These are phyloP conservation scores for Sordariomycetes sp. DNA, from an alignment of 2,329 filamentous ascomycete species.

Conservation along the genomic window DNA sequence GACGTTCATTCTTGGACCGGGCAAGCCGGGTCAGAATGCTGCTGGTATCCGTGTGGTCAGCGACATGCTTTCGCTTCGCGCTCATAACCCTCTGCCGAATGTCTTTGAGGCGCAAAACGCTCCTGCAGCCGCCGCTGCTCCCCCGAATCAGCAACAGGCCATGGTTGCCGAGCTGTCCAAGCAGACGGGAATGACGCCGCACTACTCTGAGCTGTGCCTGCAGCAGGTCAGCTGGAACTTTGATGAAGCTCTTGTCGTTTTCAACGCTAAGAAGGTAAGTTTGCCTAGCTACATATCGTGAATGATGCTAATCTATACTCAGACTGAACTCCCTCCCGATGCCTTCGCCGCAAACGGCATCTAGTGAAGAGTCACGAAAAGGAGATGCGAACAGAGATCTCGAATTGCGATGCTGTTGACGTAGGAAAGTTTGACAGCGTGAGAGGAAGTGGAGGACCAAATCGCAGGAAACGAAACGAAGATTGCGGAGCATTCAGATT, in stretches of 20 bases:
- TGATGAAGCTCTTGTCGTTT: constrained; percentile 63
- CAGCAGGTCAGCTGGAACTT: constrained; percentile 74
- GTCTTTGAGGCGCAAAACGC: constrained; percentile 19
- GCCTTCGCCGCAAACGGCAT: constrained; percentile 11
- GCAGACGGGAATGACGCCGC: constrained; percentile 69
- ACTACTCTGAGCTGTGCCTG: constrained; percentile 76
- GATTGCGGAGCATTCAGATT: too few relatives aligned
- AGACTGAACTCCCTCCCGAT: constrained; percentile 16
- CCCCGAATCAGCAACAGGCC: constrained; percentile 46
- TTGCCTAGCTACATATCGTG: not conserved
- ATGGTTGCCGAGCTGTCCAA: constrained; percentile 68
- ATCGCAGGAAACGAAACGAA: too few relatives aligned
- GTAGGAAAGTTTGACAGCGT: too few relatives aligned
- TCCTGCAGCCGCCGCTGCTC: constrained; percentile 12
- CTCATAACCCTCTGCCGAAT: constrained; percentile 45
- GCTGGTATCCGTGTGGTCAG: constrained; percentile 66
- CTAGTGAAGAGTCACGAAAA: too few relatives aligned
- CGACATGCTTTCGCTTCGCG: constrained; percentile 67
- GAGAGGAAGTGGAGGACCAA: too few relatives aligned
- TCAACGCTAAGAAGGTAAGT: constrained; percentile 64
- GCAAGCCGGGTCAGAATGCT: constrained; percentile 50
- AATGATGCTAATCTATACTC: not conserved
- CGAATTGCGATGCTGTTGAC: too few relatives aligned
- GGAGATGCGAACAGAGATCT: too few relatives aligned
- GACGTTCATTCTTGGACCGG: constrained; percentile 70